phyloP scores from a whole-genome alignment of 495 filamentous ascomycete genomes.

The Tuber borchii region DNA sequence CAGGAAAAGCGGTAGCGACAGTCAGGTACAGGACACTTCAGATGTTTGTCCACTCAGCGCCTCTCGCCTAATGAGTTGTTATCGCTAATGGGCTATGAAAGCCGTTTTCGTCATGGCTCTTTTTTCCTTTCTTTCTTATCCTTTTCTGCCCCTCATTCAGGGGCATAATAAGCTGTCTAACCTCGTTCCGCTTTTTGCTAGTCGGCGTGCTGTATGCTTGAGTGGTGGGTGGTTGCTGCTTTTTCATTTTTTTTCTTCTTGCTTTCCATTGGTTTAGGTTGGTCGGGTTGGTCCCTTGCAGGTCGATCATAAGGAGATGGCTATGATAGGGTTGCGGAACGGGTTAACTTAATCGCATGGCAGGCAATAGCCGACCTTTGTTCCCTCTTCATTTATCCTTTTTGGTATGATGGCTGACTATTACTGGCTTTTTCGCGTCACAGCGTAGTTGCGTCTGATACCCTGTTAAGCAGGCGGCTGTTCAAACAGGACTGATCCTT shows the following conservation, averaged over 20 bases:
- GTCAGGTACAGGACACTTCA: background rate
- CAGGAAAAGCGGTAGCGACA: background rate
- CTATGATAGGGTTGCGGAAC: background rate
- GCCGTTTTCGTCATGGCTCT: background rate
- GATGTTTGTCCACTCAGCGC: background rate
- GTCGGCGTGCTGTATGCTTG: background rate
- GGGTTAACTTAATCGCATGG: background rate
- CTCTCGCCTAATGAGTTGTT: background rate
- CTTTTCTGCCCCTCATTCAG: background rate
- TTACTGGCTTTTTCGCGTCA: background rate
- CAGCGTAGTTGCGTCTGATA: background rate
- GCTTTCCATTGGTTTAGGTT: background rate
- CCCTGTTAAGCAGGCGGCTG: constrained; percentile 1
- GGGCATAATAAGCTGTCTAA: background rate
- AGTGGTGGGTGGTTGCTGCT: background rate
- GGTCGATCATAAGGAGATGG: background rate
- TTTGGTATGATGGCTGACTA: background rate
- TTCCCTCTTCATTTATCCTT: background rate
- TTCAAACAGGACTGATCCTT: constrained; percentile 1
- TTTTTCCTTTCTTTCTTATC: background rate
- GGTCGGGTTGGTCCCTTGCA: background rate
- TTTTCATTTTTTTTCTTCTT: background rate
- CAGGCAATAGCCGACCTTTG: background rate
- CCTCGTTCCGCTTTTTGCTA: background rate
- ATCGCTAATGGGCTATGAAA: background rate